Evolutionary conservation across 805 yeast species (phyloP), one percentile per base, ranked within the genome.

Genomic region (Spathaspora sp.): DNA sequence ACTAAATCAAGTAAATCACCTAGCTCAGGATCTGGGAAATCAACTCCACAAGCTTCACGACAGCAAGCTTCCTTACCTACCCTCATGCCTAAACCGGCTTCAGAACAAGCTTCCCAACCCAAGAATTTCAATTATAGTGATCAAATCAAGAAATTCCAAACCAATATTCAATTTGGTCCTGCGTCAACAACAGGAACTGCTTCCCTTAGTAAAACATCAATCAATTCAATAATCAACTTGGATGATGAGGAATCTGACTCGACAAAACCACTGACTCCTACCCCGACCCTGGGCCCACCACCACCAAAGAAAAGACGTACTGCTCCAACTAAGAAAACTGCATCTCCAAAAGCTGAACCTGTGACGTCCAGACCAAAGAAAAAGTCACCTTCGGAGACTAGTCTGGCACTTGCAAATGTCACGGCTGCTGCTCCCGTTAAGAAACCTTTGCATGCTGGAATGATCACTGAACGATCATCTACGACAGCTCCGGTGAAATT

Each of bases 211-310:
- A 70, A 64, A 48, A 65, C 78, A 0, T 70, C 76, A 6, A 74
- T 74, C 26, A 69, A 66, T 49, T 68, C 76, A 12, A 67, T 74
- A 42, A 73, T 74, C 50, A 74, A 74, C 56, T 51, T 60, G 11
- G 78, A 73, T 40, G 70, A 66, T 38, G 68, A 58, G 43, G 68
- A 58, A 44, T 57, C 62, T 3, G 62, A 57, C 8, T 28, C 44
- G 16, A 31, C 42, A 18, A 35, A 43, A 38, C 32, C 49, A 18
- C 32, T 45, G 5, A 26, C 51, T 11, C 60, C 60, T 16, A 35
- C 54, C 2, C 55, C 59, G 26, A 44, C 23, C 12, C 53, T 20
- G 43, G 40, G 35, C 9, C 35, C 35, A 10, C 40, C 40, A 14
- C 16, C 53, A 11, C 40, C 51, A 2, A 57, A 60, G 53, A 52